phyloP scores from a whole-genome alignment of 768 basidiomycete species.

The Termitomyces sp. region DNA sequence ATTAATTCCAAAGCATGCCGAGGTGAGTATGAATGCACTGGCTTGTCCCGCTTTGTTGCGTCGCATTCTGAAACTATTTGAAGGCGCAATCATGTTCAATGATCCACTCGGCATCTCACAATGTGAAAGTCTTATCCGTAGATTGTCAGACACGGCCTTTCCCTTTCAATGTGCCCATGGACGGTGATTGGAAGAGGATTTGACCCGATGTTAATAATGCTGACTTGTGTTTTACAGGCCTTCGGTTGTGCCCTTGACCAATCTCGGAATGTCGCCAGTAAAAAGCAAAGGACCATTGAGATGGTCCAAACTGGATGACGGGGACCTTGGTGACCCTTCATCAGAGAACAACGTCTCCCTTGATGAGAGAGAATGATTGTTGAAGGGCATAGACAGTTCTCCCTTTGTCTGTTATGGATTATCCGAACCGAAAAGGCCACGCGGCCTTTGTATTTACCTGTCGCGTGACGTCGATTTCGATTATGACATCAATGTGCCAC shows the following conservation, averaged over 20 bases:
- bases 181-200: conserved; percentile 38
- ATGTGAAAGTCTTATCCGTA: conserved; percentile 60
- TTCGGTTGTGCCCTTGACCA: conserved; percentile 34
- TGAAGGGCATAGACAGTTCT: not conserved
- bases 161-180: conserved; percentile 99
- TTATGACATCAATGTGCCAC: conserved; percentile 18
- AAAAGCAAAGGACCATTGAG: conserved; percentile 2
- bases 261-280: conserved; percentile 11
- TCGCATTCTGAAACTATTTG: conserved; percentile 1
- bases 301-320: conserved; percentile 12
- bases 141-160: conserved; percentile 67
- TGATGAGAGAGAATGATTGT: not conserved
- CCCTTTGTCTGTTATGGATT: not conserved
- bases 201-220: not conserved
- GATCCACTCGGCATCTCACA: conserved; percentile 66
- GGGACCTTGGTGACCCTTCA: not conserved
- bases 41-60: not conserved
- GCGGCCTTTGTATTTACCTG: conserved; percentile 7
- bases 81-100: conserved; percentile 98
- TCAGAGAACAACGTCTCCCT: not conserved
- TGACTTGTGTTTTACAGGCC: conserved; percentile 21
- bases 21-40: conserved; percentile 41
- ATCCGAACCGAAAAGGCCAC: not conserved
- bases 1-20: conserved; percentile 95
- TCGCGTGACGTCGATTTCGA: conserved; percentile 25